phyloP scores from a whole-genome alignment of 2,329 filamentous ascomycete species.

The Pseudogymnoascus sp. region DNA sequence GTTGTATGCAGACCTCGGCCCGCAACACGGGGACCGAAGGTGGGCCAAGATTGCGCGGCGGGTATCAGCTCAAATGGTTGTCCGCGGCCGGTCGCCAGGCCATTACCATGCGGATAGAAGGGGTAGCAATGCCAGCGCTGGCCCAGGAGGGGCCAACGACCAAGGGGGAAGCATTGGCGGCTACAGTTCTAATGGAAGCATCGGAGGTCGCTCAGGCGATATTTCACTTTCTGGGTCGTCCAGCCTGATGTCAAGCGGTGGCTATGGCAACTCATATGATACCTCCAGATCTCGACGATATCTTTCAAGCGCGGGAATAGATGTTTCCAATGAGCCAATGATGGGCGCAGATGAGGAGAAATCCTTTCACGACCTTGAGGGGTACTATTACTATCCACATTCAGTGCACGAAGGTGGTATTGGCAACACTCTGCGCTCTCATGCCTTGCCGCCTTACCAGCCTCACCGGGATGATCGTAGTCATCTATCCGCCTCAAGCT shows the following conservation, averaged over 20 bases:
- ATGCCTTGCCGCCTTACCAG: constrained; percentile 10
- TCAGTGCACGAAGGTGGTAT: constrained; percentile 22
- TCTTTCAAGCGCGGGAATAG: constrained; percentile 19
- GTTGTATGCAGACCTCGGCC: constrained; percentile 50
- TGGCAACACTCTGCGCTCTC: constrained; percentile 9
- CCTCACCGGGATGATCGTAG: constrained; percentile 17
- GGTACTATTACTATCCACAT: constrained; percentile 28
- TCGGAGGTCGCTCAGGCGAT: constrained; percentile 23
- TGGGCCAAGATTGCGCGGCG: constrained; percentile 53
- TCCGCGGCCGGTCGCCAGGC: constrained; percentile 57
- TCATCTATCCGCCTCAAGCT: constrained; percentile 19
- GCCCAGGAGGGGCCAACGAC: constrained; percentile 40
- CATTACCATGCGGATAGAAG: constrained; percentile 51
- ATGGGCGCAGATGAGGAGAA: constrained; percentile 27
- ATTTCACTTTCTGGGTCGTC: constrained; percentile 24
- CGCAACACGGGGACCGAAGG: constrained; percentile 29
- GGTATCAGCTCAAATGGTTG: constrained; percentile 55
- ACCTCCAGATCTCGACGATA: constrained; percentile 23
- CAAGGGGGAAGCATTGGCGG: constrained; percentile 22
- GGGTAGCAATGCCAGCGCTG: constrained; percentile 44
- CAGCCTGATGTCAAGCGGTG: constrained; percentile 22
- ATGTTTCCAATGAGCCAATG: constrained; percentile 28
- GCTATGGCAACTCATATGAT: constrained; percentile 24
- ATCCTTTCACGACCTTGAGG: constrained; percentile 22
- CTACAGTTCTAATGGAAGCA: constrained; percentile 22